These are phyloP conservation scores for Acer negundo DNA, from an alignment of 345 rosid genomes.

Conservation along the genomic window DNA sequence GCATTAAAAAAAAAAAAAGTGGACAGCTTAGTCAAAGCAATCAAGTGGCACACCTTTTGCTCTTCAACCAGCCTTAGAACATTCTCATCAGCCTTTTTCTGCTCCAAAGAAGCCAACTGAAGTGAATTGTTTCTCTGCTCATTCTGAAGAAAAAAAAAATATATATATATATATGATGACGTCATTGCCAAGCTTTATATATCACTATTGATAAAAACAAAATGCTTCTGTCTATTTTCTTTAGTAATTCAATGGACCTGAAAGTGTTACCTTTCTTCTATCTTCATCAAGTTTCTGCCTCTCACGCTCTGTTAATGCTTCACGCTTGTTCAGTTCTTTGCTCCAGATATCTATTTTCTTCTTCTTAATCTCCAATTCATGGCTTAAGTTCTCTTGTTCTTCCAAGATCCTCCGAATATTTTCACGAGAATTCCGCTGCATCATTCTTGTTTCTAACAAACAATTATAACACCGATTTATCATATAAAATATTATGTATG, in stretches of 20 bases:
- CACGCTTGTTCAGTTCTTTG: constrained; percentile 75
- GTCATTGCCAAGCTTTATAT: constrained; percentile 16
- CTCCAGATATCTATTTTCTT: constrained; percentile 54
- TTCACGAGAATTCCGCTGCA: constrained; percentile 66
- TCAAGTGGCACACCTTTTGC: constrained; percentile 55
- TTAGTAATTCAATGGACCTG: background rate
- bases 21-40: background rate
- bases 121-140: constrained; percentile 61
- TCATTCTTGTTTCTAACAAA: constrained; percentile 72
- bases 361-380: constrained; percentile 67
- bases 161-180: background rate
- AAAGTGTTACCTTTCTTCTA: constrained; percentile 56
- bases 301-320: constrained; percentile 79
- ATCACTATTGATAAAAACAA: constrained; percentile 1
- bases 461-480: constrained; percentile 7
- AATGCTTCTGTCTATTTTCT: background rate
- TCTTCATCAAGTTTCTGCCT: constrained; percentile 85
- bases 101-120: constrained; percentile 73
- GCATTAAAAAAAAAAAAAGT: no score
- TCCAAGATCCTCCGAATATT: constrained; percentile 62
- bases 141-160: constrained; percentile 47
- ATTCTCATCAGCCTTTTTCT: constrained; percentile 74
- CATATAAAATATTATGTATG: background rate
- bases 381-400: constrained; percentile 65
- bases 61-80: constrained; percentile 73